Percentiles rank a stretch among this genome's conserved stretches.
phyloP scores from a whole-genome alignment of 345 rosid species.

The Bruguiera gymnorhiza region DNA sequence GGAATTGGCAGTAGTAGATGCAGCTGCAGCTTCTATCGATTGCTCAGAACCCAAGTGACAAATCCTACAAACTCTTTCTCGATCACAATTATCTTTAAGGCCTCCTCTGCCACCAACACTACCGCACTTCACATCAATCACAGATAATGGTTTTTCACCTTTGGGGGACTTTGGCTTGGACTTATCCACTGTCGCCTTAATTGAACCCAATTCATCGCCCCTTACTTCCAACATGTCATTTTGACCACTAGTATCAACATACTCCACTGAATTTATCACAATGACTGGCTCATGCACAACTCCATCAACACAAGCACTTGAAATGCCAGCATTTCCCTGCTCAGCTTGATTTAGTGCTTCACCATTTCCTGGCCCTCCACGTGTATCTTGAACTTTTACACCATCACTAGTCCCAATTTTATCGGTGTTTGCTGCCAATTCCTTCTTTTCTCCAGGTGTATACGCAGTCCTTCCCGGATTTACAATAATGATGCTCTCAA shows the following conservation, averaged over 20 bases:
- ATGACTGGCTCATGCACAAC: conserved; percentile 29
- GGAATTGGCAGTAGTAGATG: conserved; percentile 10
- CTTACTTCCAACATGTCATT: conserved; percentile 11
- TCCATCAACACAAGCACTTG: background rate
- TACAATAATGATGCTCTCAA: conserved; percentile 20
- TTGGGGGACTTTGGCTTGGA: conserved; percentile 31
- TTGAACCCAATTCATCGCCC: conserved; percentile 16
- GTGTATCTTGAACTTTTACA: conserved; percentile 1
- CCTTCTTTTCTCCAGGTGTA: conserved; percentile 23
- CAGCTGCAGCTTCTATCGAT: conserved; percentile 23
- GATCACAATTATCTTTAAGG: conserved; percentile 33
- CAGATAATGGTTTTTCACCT: conserved; percentile 36
- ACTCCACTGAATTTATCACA: conserved; percentile 31
- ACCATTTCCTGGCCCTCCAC: conserved; percentile 9
- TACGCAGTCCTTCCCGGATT: conserved; percentile 21
- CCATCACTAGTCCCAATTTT: conserved; percentile 17
- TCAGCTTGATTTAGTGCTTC: conserved; percentile 20
- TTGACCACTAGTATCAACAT: conserved; percentile 16
- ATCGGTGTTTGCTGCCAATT: conserved; percentile 18
- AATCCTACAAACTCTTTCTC: conserved; percentile 74
- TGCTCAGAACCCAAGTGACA: conserved; percentile 77
- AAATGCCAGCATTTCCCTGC: conserved; percentile 15
- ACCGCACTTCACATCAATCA: conserved; percentile 42
- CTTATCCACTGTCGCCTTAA: conserved; percentile 20
- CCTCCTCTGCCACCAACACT: conserved; percentile 22